Evolutionary conservation across 768 basidiomycete species (phyloP).

Genomic region (Scleroderma bovista): DNA sequence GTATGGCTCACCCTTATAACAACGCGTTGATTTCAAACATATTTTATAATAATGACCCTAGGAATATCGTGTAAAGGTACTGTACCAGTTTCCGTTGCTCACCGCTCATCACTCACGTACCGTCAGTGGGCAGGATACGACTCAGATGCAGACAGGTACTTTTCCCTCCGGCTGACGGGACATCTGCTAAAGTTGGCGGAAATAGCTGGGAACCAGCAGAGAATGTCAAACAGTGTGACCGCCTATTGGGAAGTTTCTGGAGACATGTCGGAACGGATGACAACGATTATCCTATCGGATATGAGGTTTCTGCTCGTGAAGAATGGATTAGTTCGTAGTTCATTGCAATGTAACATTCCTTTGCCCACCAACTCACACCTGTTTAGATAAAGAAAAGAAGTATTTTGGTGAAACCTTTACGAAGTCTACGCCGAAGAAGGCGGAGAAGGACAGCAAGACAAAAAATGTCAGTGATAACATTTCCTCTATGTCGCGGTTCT

Average conservation of each 20-base stretch:
- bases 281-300: slow-evolving; percentile 46
- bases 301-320: slow-evolving; percentile 36
- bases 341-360: not conserved
- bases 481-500: not conserved
- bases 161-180: not conserved
- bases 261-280: slow-evolving; percentile 52
- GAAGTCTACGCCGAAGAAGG: slow-evolving; percentile 13
- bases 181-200: not conserved
- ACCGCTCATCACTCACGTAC: slow-evolving; percentile 2
- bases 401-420: slow-evolving; percentile 28
- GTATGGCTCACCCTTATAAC: slow-evolving; percentile 29
- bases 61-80: slow-evolving; percentile 70
- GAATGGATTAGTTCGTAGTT: slow-evolving; percentile 53
- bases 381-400: slow-evolving; percentile 35
- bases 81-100: not conserved
- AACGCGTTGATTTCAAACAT: not conserved
- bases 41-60: slow-evolving; percentile 13
- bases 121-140: slow-evolving; percentile 65
- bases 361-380: not conserved
- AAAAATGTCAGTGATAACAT: slow-evolving; percentile 15
- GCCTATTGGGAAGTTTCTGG: slow-evolving; percentile 64
- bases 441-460: slow-evolving; percentile 11
- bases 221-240: slow-evolving; percentile 53
- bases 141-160: slow-evolving; percentile 51
- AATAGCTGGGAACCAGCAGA: slow-evolving; percentile 64